Base-by-base conservation (phyloP, 495 filamentous ascomycete genomes). In the Trichoderma gamsii region DNA sequence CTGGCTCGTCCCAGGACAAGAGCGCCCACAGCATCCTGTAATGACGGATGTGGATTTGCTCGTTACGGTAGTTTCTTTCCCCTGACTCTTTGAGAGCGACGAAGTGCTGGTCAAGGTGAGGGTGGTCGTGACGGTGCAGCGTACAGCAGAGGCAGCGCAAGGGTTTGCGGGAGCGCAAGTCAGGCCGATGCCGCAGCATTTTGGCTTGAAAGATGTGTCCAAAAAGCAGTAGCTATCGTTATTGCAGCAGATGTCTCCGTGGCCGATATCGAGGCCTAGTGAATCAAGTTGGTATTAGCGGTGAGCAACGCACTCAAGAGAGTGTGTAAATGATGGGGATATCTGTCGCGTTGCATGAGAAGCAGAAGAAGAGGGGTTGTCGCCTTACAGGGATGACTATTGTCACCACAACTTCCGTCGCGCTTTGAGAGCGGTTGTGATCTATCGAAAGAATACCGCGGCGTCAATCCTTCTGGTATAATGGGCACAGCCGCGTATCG, bases 111-210 rank as follows among this genome's bases (percentile, higher is more conserved):
- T 70, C 29, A 73, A 59, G 12, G 75, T 76, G 0, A 52, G 25
- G 23, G 75, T 72, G 49, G 21, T 21, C 25, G 49, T 52, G 49
- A 52, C 49, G 63, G 56, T 61, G 68, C 72, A 73, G 72, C 73
- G 52, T 67, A 68, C 75, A 16, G 69, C 59, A 18, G 35, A 7
- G 2, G 46, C 49, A 21, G 5, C 23, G 69, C 81, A 83, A 18
- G 70, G 69, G 46, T 41, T 59, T 49, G 35, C 49, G 16, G 79
- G 75, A 52, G 67, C 67, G 65, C 81, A 84, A 0, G 41, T 51
- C 2, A 68, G 66, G 65, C 79, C 81, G 43, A 81, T 67, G 13
- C 65, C 35, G 70, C 81, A 84, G 72, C 81, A 84, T 27, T 56
- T 27, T 18, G 70, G 23, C 9, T 25, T 3, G 72, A 73, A 72